Base-by-base conservation (phyloP, 306 rosid genomes). In the Quercus dentata region DNA sequence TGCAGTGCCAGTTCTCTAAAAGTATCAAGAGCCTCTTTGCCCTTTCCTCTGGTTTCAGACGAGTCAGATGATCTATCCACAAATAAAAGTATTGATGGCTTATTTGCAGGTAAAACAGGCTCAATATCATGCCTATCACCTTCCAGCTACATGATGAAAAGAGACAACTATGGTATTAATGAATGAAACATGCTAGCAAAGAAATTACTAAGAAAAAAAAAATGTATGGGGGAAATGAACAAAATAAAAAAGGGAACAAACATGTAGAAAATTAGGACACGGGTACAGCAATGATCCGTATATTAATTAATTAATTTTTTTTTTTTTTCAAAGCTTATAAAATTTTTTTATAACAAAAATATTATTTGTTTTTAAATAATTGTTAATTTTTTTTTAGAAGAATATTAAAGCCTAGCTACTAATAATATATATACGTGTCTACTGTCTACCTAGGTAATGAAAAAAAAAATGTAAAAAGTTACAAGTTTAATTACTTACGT, bases 51-150 rank as follows among this genome's bases (percentile, higher is more conserved):
- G 64, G 87, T 89, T 79, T 84, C 94, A 51, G 86, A 68, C 15
- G 83, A 79, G 63, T 90, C 82, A 44, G 97, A 91, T 81, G 93
- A 86, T 79, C 98, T 89, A 85, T 95, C 99, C 84, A 95, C 88
- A 89, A 95, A 95, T 81, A 95, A 78, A 80, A 95, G 79, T 19
- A 91, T 75, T 1, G 98, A 92, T 77, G 98, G 98, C 82, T 86
- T 83, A 83, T 90, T 76, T 81, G 90, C 92, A 2, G 96, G 97
- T 79, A 95, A 86, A 89, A 75, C 41, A 56, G 89, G 91, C 83
- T 79, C 89, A 58, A 79, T 81, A 77, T 78, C 76, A 14, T 76
- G 75, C 56, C 81, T 88, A 80, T 85, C 86, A 71, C 86, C 92
- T 88, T 90, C 97, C 82, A 95, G 90, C 99, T 95, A 83, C 85